Base-by-base conservation (phyloP, 352 stramenopile species). In the Phytophthora pini region DNA sequence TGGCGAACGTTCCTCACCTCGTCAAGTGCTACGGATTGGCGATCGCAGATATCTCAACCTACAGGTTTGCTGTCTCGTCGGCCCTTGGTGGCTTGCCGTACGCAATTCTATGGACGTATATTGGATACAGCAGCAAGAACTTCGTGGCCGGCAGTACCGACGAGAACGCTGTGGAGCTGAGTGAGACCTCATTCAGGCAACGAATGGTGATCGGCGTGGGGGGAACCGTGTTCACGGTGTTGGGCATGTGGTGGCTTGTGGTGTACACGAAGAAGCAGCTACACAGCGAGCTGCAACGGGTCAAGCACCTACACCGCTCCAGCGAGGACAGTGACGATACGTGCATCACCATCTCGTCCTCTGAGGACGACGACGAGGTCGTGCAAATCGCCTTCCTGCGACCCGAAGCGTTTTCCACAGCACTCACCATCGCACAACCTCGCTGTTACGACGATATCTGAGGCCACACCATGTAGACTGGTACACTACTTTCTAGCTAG, bases 11-110 rank as follows among this genome's bases (percentile, higher is more conserved):
- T 8, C 85, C 82, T n/a, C 72, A 89, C 24, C 69, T 86, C 8
- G 69, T 91, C 62, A 93, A 92, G 57, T 91, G 77, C 69, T 93
- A 90, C 65, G 82, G 80, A 34, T 73, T 93, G 11, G 80, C 84
- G 32, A 82, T 93, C 32, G 85, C 81, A 1, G 78, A 92, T 53
- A 65, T 92, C 39, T 77, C 72, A 7, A 74, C 76, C 20, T 61
- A 77, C 34, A 70, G 77, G 45, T 93, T 93, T 58, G 64, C 74
- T 1, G 50, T 86, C 27, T 87, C 84, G 17, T 87, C 82, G 38
- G 70, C 88, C 32, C 51, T 90, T 17, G 81, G 77, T 1, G 76
- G 79, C 29, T 47, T 86, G 13, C 80, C 79, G 1, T 82, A 86
- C 47, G 81, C 84, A 9, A 41, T 89, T 32, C 49, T 93, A 15